These are phyloP conservation scores for Casaregolazyma suthepensis DNA, from an alignment of 1,139 yeast species.

Conservation along the genomic window DNA sequence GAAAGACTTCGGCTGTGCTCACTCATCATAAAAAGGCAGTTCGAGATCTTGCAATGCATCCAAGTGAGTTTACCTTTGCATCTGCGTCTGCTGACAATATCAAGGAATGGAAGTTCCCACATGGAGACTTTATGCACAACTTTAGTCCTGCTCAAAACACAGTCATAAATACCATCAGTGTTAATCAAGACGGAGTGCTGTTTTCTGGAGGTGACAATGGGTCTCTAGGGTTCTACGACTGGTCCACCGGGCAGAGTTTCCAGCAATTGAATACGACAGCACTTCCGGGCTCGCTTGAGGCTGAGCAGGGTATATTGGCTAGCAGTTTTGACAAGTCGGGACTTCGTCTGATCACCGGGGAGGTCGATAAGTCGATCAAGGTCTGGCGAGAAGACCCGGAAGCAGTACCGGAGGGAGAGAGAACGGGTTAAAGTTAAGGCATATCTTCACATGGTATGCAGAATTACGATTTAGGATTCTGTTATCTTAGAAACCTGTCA, in stretches of 20 bases:
- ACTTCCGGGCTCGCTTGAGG: constrained; percentile 63
- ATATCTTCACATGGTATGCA: too few relatives aligned
- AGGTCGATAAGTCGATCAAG: constrained; percentile 83
- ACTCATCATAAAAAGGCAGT: constrained; percentile 86
- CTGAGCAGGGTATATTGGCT: constrained; percentile 65
- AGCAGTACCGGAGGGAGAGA: constrained; percentile 41
- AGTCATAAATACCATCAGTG: constrained; percentile 63
- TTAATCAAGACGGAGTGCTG: constrained; percentile 61
- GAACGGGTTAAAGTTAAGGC: too few relatives aligned
- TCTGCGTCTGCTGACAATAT: constrained; percentile 76
- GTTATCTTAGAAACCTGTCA: too few relatives aligned
- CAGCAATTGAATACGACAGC: constrained; percentile 50
- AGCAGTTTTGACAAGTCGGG: constrained; percentile 79
- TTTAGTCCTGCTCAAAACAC: constrained; percentile 43
- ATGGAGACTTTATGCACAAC: constrained; percentile 61
- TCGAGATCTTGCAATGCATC: constrained; percentile 65
- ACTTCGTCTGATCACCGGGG: constrained; percentile 74
- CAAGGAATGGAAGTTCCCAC: constrained; percentile 79
- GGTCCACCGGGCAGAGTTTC: constrained; percentile 58
- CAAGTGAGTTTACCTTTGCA: constrained; percentile 68
- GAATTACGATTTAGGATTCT: too few relatives aligned
- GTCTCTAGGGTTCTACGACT: constrained; percentile 68
- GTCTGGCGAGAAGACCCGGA: constrained; percentile 61
- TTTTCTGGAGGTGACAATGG: constrained; percentile 89
- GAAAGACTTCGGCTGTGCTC: constrained; percentile 51